Conservation (phyloP, 2,329 filamentous ascomycete genomes). For the Fusarium domesticum region DNA sequence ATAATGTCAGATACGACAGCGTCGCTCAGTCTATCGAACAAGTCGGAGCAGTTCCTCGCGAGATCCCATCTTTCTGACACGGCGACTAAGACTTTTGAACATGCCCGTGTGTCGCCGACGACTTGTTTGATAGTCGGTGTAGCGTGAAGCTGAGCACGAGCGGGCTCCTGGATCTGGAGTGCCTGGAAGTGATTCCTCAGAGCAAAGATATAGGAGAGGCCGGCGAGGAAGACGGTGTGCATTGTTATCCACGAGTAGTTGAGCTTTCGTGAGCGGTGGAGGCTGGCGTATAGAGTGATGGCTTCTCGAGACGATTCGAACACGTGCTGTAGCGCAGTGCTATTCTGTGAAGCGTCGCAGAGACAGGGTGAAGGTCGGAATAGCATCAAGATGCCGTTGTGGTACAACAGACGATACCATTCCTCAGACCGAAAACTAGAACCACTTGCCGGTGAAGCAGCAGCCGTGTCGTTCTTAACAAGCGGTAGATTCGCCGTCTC, state of each 20-base stretch:
- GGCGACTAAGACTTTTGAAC: constrained; percentile 44
- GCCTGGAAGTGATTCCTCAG: constrained; percentile 39
- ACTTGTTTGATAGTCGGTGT: constrained; percentile 42
- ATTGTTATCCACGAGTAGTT: constrained; percentile 50
- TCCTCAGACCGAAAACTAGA: constrained; percentile 41
- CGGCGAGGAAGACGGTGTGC: constrained; percentile 47
- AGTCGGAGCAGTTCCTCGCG: constrained; percentile 39
- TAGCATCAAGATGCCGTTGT: constrained; percentile 43
- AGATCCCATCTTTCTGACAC: constrained; percentile 43
- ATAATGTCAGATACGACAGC: constrained; percentile 41
- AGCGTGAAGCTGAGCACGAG: constrained; percentile 19
- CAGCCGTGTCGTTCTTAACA: constrained; percentile 21
- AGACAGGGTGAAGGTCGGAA: constrained; percentile 40
- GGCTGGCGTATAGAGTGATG: constrained; percentile 42
- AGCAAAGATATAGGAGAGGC: constrained; percentile 43
- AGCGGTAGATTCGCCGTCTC: constrained; percentile 29
- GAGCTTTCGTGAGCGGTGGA: constrained; percentile 44
- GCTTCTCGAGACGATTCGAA: constrained; percentile 39
- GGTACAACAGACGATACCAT: constrained; percentile 43
- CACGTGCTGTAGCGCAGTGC: constrained; percentile 34
- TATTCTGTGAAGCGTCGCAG: constrained; percentile 25
- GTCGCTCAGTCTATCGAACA: constrained; percentile 43
- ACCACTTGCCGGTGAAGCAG: constrained; percentile 20
- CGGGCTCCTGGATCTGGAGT: constrained; percentile 12
- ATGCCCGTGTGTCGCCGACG: constrained; percentile 41